Conservation (phyloP, 129 eudicot species). For the Scalesia atractyloides region DNA sequence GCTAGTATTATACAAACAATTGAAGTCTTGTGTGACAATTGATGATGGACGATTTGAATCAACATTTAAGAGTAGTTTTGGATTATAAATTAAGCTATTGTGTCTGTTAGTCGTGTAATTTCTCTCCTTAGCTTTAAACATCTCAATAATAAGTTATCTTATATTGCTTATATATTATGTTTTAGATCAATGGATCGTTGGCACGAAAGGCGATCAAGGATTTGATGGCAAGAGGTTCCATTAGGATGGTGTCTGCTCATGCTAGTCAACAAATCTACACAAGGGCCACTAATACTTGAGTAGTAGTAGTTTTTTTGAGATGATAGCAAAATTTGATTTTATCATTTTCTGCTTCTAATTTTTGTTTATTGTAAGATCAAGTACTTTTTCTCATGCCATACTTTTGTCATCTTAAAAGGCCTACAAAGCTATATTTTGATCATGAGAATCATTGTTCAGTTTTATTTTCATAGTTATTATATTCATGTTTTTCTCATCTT, state of each 20-base stretch:
- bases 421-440: constrained; percentile 13
- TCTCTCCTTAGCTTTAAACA: neutral
- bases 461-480: neutral
- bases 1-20: neutral
- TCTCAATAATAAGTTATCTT: neutral
- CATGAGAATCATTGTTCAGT: neutral
- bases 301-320: constrained; percentile 22
- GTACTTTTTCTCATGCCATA: constrained; percentile 8
- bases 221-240: constrained; percentile 74
- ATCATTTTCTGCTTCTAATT: constrained; percentile 24
- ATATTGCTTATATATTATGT: neutral
- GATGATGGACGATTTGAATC: neutral
- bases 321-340: constrained; percentile 17
- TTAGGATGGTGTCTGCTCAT: constrained; percentile 69
- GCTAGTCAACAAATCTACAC: constrained; percentile 71
- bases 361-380: constrained; percentile 29
- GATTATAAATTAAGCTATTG: neutral
- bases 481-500: neutral
- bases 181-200: constrained; percentile 72
- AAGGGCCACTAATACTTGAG: constrained; percentile 67
- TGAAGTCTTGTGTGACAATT: neutral
- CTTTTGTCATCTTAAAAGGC: constrained; percentile 22
- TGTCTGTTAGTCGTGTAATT: neutral
- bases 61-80: neutral
- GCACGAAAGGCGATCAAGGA: constrained; percentile 79